Conservation (phyloP, 352 stramenopile genomes). For the Globisporangium abappressorium region DNA sequence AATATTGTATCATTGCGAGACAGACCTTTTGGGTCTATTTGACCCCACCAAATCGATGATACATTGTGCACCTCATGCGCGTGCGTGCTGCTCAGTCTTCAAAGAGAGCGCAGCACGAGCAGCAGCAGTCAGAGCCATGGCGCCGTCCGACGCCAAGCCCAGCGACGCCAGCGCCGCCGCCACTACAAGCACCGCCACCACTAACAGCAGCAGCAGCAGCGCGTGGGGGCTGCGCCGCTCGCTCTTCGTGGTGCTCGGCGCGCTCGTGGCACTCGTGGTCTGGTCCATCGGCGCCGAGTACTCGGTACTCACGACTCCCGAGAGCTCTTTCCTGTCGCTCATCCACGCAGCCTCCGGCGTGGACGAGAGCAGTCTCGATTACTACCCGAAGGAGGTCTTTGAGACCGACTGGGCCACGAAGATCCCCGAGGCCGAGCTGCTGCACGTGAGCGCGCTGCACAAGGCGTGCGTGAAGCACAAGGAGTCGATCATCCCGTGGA, state of each 20-base stretch:
- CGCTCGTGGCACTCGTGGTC: conserved; percentile 13
- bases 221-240: conserved; percentile 10
- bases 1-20: not conserved
- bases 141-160: not conserved
- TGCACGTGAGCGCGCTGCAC: conserved; percentile 41
- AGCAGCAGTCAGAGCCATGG: not conserved
- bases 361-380: not conserved
- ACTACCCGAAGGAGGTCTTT: conserved; percentile 17
- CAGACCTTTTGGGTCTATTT: not conserved
- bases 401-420: conserved; percentile 19
- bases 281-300: conserved; percentile 21
- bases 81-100: not conserved
- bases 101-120: not conserved
- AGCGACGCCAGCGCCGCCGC: not conserved
- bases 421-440: conserved; percentile 26
- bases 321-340: conserved; percentile 17
- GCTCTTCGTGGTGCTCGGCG: conserved; percentile 12
- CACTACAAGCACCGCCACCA: not conserved
- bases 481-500: conserved; percentile 32
- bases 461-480: conserved; percentile 28
- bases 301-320: conserved; percentile 14
- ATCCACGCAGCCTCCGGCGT: conserved; percentile 10
- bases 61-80: not conserved
- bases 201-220: not conserved
- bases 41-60: not conserved